Evolutionary conservation across 2,329 filamentous ascomycete species (phyloP).

Genomic region (Thelonectria blattea): DNA sequence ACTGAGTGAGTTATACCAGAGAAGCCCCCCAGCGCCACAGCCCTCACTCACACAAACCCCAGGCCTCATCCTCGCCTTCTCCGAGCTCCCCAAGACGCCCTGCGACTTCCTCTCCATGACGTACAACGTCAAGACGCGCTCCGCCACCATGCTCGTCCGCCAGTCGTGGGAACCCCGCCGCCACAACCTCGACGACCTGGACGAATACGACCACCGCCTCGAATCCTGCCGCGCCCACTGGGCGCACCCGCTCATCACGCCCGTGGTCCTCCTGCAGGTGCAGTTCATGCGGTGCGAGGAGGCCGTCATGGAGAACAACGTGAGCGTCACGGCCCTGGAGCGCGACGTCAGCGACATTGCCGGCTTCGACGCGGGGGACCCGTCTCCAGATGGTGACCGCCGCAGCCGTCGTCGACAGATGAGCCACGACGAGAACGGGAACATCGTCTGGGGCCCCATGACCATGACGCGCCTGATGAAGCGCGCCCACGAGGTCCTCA

Average conservation of each 20-base stretch:
- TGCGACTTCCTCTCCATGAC: conserved; percentile 56
- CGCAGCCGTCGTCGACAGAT: conserved; percentile 33
- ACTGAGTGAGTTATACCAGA: conserved; percentile 40
- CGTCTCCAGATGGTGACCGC: conserved; percentile 22
- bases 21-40: too few relatives aligned
- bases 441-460: conserved; percentile 45
- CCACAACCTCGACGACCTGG: conserved; percentile 50
- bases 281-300: conserved; percentile 53
- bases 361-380: conserved; percentile 44
- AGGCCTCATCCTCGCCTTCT: conserved; percentile 54
- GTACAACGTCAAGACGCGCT: conserved; percentile 48
- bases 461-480: conserved; percentile 56
- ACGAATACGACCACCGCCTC: conserved; percentile 53
- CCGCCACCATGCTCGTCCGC: conserved; percentile 49
- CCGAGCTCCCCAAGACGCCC: conserved; percentile 50
- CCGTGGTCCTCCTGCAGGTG: conserved; percentile 54
- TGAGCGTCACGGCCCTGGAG: conserved; percentile 50
- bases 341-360: conserved; percentile 51
- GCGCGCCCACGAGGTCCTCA: conserved; percentile 53
- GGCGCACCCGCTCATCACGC: conserved; percentile 53
- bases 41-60: background rate
- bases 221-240: conserved; percentile 52
- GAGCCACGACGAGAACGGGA: conserved; percentile 34
- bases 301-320: conserved; percentile 51
- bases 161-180: conserved; percentile 51